Evolutionary conservation across 2,329 filamentous ascomycete species (phyloP).

Genomic region (Dactylellina parvicollis): DNA sequence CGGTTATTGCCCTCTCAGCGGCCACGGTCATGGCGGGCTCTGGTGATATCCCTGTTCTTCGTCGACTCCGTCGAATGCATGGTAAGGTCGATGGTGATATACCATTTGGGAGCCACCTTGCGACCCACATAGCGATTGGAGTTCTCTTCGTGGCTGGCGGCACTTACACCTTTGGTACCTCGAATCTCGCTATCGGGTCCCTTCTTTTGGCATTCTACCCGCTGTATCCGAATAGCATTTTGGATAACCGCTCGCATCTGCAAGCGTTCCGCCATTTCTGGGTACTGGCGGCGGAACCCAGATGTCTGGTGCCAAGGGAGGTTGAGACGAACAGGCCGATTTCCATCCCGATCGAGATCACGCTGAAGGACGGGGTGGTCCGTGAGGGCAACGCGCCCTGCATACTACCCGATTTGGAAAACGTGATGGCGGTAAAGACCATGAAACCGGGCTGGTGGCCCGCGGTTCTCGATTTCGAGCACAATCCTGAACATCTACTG

Average conservation of each 20-base stretch:
- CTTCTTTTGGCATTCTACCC: conserved; percentile 94
- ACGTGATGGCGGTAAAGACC: conserved; percentile 71
- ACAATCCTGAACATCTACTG: conserved; percentile 70
- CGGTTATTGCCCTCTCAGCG: conserved; percentile 81
- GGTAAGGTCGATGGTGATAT: conserved; percentile 84
- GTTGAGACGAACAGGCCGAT: conserved; percentile 83
- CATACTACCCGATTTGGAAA: conserved; percentile 72
- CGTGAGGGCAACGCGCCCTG: conserved; percentile 65
- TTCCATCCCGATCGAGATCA: conserved; percentile 75
- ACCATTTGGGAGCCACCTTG: conserved; percentile 92
- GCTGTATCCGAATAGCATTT: conserved; percentile 84
- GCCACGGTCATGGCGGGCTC: conserved; percentile 96
- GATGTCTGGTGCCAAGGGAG: conserved; percentile 88
- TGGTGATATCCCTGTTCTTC: conserved; percentile 84
- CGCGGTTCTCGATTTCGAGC: conserved; percentile 77
- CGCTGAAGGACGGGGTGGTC: conserved; percentile 66
- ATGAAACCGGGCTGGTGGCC: conserved; percentile 79
- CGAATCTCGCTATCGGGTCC: conserved; percentile 83
- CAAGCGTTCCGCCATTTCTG: conserved; percentile 98
- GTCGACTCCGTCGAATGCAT: conserved; percentile 85
- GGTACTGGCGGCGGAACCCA: conserved; percentile 89
- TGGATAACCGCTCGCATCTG: conserved; percentile 92
- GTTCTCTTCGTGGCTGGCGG: conserved; percentile 91
- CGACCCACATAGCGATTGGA: conserved; percentile 89
- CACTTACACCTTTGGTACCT: conserved; percentile 89